phyloP scores from a whole-genome alignment of 108 stramenopile species.

The Cylindrotheca fusiformis region DNA sequence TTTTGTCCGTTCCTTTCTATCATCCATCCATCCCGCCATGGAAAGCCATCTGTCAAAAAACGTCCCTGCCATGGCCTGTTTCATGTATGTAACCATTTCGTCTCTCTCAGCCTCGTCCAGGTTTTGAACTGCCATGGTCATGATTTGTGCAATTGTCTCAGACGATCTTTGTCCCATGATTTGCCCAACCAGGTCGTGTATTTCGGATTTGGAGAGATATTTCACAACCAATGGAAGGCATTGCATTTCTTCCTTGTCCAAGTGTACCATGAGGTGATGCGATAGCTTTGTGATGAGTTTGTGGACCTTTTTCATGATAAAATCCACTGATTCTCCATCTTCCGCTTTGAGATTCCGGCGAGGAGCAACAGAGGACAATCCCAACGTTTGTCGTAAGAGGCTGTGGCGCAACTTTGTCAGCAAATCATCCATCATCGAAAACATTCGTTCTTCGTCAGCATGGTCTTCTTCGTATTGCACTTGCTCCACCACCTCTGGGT shows the following conservation, averaged over 20 bases:
- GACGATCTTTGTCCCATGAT: conserved; percentile 87
- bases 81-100: conserved; percentile 89
- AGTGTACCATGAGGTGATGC: conserved; percentile 71
- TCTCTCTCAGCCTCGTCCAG: conserved; percentile 65
- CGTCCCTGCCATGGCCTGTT: conserved; percentile 87
- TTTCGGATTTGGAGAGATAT: conserved; percentile 77
- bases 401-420: conserved; percentile 52
- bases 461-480: conserved; percentile 94
- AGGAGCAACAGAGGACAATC: neutral
- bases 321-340: conserved; percentile 24
- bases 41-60: conserved; percentile 89
- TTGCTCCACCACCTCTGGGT: conserved; percentile 58
- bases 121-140: conserved; percentile 92
- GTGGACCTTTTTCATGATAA: conserved; percentile 49
- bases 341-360: neutral
- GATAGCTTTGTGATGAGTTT: conserved; percentile 48
- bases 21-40: conserved; percentile 77
- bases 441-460: conserved; percentile 89
- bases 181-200: conserved; percentile 82
- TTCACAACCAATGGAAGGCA: conserved; percentile 86
- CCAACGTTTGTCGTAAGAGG: conserved; percentile 21
- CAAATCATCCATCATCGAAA: conserved; percentile 66
- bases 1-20: neutral
- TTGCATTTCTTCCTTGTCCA: conserved; percentile 88
- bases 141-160: conserved; percentile 82